phyloP scores from a whole-genome alignment of 1,139 yeast genomes.

The Eremothecium cymbalariae region DNA sequence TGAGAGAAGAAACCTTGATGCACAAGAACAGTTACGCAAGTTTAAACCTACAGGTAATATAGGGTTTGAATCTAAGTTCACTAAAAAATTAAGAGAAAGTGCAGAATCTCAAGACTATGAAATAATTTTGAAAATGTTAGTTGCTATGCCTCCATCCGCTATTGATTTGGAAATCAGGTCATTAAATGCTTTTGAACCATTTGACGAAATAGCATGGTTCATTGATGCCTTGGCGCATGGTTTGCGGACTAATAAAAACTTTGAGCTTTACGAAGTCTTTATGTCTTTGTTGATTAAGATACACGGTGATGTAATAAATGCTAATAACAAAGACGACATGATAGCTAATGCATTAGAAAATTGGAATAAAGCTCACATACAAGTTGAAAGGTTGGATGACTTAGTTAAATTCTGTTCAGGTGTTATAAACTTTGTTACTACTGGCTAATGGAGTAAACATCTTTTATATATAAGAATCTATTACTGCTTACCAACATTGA shows the following conservation, averaged over 20 bases:
- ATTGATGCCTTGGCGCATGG: constrained; percentile 59
- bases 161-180: constrained; percentile 86
- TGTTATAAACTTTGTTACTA: constrained; percentile 53
- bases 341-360: constrained; percentile 40
- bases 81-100: constrained; percentile 53
- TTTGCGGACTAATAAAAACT: constrained; percentile 48
- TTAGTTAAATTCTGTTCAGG: constrained; percentile 79
- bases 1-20: constrained; percentile 13
- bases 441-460: constrained; percentile 10
- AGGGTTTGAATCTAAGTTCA: constrained; percentile 67
- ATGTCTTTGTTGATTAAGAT: constrained; percentile 63
- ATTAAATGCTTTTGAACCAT: constrained; percentile 44
- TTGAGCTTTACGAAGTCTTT: constrained; percentile 49
- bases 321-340: constrained; percentile 35
- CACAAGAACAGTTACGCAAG: constrained; percentile 23
- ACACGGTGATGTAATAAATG: constrained; percentile 76
- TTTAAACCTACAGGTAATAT: constrained; percentile 30
- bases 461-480: background rate
- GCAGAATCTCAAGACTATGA: constrained; percentile 36
- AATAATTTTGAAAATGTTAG: constrained; percentile 47
- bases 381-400: constrained; percentile 50
- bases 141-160: constrained; percentile 64
- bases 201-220: constrained; percentile 59
- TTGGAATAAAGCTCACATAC: constrained; percentile 45
- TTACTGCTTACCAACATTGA: too few species aligned